Evolutionary conservation across 805 yeast species (phyloP).

Genomic region (Saturnispora hagleri): DNA sequence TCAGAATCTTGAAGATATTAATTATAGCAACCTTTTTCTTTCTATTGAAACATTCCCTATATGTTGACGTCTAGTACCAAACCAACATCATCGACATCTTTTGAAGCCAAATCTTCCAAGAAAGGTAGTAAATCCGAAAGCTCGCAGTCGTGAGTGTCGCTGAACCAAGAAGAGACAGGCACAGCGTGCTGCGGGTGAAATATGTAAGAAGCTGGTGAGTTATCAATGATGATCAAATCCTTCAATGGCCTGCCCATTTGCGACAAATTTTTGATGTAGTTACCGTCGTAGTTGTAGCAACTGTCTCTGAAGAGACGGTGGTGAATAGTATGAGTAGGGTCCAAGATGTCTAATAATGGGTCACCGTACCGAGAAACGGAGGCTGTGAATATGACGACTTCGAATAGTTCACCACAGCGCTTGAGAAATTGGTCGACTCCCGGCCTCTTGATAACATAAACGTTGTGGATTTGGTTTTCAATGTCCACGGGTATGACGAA

Average conservation of each 20-base stretch:
- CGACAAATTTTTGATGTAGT: slow-evolving; percentile 85
- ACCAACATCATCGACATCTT: slow-evolving; percentile 75
- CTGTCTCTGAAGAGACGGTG: slow-evolving; percentile 92
- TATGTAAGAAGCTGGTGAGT: slow-evolving; percentile 96
- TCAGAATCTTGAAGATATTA: too few relatives aligned
- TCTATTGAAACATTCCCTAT: slow-evolving; percentile 13
- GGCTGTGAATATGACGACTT: slow-evolving; percentile 96
- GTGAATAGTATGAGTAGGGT: slow-evolving; percentile 64
- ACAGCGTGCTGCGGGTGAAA: slow-evolving; percentile 97
- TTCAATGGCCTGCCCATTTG: slow-evolving; percentile 88
- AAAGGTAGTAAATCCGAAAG: slow-evolving; percentile 84
- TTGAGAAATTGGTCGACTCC: slow-evolving; percentile 92
- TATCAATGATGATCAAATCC: slow-evolving; percentile 85
- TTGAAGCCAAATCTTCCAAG: slow-evolving; percentile 69
- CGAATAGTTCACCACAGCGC: slow-evolving; percentile 77
- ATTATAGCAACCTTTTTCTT: too few relatives aligned
- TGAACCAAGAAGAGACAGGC: slow-evolving; percentile 96
- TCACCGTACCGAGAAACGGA: slow-evolving; percentile 94
- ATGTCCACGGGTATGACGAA: slow-evolving; percentile 97
- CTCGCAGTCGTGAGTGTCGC: slow-evolving; percentile 96
- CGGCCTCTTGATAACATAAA: slow-evolving; percentile 93
- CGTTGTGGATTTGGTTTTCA: slow-evolving; percentile 85
- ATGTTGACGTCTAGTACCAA: slow-evolving; percentile 71
- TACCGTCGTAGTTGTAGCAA: slow-evolving; percentile 89
- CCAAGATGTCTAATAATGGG: slow-evolving; percentile 85